Base-by-base conservation (phyloP, 495 filamentous ascomycete species). In the Copromyces sp. region DNA sequence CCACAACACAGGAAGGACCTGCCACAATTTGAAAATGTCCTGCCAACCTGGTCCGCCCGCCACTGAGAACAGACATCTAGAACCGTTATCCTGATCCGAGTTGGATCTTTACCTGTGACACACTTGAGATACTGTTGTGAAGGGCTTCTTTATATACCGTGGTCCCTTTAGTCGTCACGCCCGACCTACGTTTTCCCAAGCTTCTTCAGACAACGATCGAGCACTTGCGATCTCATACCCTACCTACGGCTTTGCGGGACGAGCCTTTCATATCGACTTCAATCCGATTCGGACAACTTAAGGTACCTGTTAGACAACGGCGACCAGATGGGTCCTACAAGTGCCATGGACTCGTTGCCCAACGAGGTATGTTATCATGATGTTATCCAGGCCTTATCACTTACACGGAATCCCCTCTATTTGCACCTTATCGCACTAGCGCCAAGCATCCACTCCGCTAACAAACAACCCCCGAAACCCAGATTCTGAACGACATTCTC, bases 401-500 rank as follows among this genome's bases (percentile, higher is more conserved):
- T 70, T 32, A 24, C n/a, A 53, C 9, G 16, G 3, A 17, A 35
- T 53, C 39, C 35, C 41, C 32, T 45, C 24, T 14, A 14, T 38
- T 53, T 29, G 9, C 9, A 9, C 11, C 53, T 14, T 39, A 37
- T 16, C 20, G 32, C 39, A 35, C 44, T 17, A 45, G 59, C 20
- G 20, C 20, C 24, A 45, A 47, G 42, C 41, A 20, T 20, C 73
- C 14, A 37, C 3, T 32, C 32, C 68, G 61, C 41, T 78, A 74
- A 76, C 76, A 53, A 73, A 8, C 47, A 16, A 39, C 4, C 24
- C 1, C n/a, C 70, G 70, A 71, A 9, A 16, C 61, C 53, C 71
- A 95, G 92, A 85, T 95, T 70, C 86, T 94, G 59, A 82, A 91
- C 69, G 81, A 87, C 68, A 88, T 92, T 75, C 83, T 95, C 73